These are phyloP conservation scores for Hyaloscypha finlandica DNA, from an alignment of 495 filamentous ascomycete genomes.

Conservation along the genomic window DNA sequence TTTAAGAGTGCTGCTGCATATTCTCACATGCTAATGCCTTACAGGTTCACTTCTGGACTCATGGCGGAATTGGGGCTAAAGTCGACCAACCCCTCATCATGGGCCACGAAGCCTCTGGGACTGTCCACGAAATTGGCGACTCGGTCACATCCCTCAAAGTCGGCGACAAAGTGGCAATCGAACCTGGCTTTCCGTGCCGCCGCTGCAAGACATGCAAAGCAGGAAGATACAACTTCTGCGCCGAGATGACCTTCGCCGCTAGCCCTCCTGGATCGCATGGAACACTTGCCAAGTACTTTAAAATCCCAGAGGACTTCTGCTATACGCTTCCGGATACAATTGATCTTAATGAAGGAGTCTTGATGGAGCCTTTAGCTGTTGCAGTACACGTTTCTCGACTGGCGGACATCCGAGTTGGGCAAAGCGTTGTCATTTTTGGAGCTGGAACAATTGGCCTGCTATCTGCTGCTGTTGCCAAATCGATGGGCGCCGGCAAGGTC, in stretches of 20 bases:
- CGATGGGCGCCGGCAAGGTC: conserved; percentile 52
- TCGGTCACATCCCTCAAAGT: conserved; percentile 66
- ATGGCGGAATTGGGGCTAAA: too few relatives aligned
- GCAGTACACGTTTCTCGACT: conserved; percentile 53
- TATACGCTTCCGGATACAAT: conserved; percentile 49
- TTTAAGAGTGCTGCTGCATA: too few relatives aligned
- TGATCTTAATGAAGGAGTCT: conserved; percentile 49
- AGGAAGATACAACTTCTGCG: conserved; percentile 49
- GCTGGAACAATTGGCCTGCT: conserved; percentile 57
- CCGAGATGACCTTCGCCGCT: conserved; percentile 52
- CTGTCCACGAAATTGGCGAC: conserved; percentile 64
- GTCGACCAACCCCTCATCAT: conserved; percentile 40
- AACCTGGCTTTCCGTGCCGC: conserved; percentile 50
- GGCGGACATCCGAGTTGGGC: conserved; percentile 43
- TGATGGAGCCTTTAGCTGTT: conserved; percentile 55
- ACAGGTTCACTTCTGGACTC: too few relatives aligned
- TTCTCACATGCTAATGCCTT: too few relatives aligned
- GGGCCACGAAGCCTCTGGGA: conserved; percentile 86
- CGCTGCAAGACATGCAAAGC: too few relatives aligned
- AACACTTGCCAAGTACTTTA: conserved; percentile 53
- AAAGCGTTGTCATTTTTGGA: conserved; percentile 56
- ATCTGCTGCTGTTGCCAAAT: conserved; percentile 54
- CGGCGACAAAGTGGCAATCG: conserved; percentile 73
- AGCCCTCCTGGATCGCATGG: conserved; percentile 50
- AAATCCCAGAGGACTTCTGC: conserved; percentile 53